Conservation (phyloP, 148 eudicot species). For the Silene conica region DNA sequence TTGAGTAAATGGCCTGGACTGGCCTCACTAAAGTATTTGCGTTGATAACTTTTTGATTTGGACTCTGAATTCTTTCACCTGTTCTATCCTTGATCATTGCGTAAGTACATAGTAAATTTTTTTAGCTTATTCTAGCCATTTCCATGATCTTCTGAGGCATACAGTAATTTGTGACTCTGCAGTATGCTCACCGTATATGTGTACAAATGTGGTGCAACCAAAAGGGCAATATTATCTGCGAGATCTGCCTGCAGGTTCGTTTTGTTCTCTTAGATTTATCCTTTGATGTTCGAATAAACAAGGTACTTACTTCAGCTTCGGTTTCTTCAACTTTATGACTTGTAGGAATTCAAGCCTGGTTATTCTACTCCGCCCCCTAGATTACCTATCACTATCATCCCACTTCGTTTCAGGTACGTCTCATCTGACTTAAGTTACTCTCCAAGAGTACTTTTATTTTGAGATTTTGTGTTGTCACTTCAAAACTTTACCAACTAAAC, state of each 20-base stretch:
- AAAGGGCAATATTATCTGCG: constrained; percentile 74
- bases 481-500: too few relatives aligned
- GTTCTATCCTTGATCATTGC: neutral
- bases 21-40: neutral
- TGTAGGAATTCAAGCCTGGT: constrained; percentile 60
- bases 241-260: constrained; percentile 72
- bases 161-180: constrained; percentile 14
- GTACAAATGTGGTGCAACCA: constrained; percentile 87
- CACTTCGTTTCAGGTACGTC: constrained; percentile 54
- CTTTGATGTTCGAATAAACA: constrained; percentile 5
- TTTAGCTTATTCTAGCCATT: neutral
- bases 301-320: neutral
- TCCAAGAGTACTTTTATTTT: too few relatives aligned
- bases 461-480: too few relatives aligned
- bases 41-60: neutral
- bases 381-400: constrained; percentile 39
- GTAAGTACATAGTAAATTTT: too few relatives aligned
- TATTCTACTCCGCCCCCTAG: constrained; percentile 68
- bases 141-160: neutral
- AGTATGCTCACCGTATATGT: constrained; percentile 85
- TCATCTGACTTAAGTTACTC: neutral
- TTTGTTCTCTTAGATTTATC: constrained; percentile 5
- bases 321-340: constrained; percentile 23
- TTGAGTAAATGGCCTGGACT: too few relatives aligned
- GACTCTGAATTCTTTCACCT: neutral